Evolutionary conservation across 2,329 filamentous ascomycete genomes (phyloP), one percentile per base, ranked within the genome.

Genomic region (Aureobasidium sp.): DNA sequence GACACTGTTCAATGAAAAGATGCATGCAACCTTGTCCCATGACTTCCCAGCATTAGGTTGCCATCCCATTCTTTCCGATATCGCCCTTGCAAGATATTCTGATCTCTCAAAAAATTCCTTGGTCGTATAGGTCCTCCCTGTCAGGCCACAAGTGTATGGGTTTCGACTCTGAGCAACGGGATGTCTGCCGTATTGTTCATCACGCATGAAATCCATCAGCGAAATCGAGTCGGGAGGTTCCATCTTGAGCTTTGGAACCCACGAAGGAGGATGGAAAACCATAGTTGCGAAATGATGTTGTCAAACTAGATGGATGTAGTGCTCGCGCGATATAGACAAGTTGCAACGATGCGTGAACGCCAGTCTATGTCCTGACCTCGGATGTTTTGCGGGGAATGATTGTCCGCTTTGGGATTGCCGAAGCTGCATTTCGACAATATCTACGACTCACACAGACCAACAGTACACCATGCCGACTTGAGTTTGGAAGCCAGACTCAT

Each of bases 1-100:
- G 69, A 88, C 85, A 30, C 86, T 86, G 64, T 90, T 90, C 48
- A 88, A 68, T 6, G 83, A 82, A 67, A 85, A 90, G 14, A 90
- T 72, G 8, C 75, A 82, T 42, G 86, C 72, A 17, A 88, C 84
- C 65, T 88, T 87, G 62, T 90, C 86, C 83, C 83, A 90, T 64
- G 88, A 84, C 0, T 79, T 79, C 6, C 82, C 85, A 52, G 79
- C 67, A 59, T 85, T 83, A 11, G 83, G 79, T 27, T 75, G 65
- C 77, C 85, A 88, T 48, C 78, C 80, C 55, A 90, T 75, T 53
- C 84, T 79, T 64, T 84, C 81, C 16, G 79, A 76, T 22, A 90
- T 70, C 16, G 78, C 81, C 53, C 82, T 78, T 21, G 86, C 78
- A 17, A 90, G 73, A 49, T 4, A 12, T 41, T 55, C 53, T 12